Base-by-base conservation (phyloP, 805 yeast genomes). In the Yarrowia sp. region DNA sequence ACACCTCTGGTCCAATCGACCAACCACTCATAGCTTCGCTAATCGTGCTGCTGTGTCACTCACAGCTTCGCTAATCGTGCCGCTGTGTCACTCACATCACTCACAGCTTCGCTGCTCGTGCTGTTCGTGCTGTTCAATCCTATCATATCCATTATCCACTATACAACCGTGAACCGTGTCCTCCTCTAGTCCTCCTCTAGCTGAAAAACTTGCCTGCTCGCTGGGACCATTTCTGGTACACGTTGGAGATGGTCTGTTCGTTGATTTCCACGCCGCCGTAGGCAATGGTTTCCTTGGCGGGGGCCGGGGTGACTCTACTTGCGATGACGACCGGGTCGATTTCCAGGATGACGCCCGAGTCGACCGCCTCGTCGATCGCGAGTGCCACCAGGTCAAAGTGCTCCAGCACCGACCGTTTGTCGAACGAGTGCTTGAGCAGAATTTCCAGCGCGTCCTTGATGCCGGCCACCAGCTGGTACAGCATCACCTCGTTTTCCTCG, bases 341-440 rank as follows among this genome's bases (percentile, higher is more conserved):
- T 77, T 95, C 98, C 72, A 95, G 83, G 68, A 95, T 87, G 71
- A 95, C 86, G 47, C 98, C 99, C 76, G 93, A 96, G 76, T 95
- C 99, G 61, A 95, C 82, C 10, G 96, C 84, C 79, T 95, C 98
- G 77, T 95, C 99, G 52, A 93, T 85, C 4, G 96, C 91, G 76
- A 95, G 83, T 52, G 91, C 82, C 44, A 92, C 89, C 82, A 91
- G 83, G 78, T 95, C 99, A 76, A 89, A 95, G 76, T 88, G 86
- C 71, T 91, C 97, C 73, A 87, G 84, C 55, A 94, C 80, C 3
- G 93, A 85, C 71, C 87, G 83, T 76, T 87, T 91, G 78, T 95
- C 98, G 70, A 93, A 81, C 14, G 90, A 82, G 70, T 80, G 77
- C 68, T 84, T 86, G 70, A 93, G 81, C 61, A 93, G 83, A 69